Base-by-base conservation (phyloP, 768 basidiomycete species). In the Tremella mesenterica region DNA sequence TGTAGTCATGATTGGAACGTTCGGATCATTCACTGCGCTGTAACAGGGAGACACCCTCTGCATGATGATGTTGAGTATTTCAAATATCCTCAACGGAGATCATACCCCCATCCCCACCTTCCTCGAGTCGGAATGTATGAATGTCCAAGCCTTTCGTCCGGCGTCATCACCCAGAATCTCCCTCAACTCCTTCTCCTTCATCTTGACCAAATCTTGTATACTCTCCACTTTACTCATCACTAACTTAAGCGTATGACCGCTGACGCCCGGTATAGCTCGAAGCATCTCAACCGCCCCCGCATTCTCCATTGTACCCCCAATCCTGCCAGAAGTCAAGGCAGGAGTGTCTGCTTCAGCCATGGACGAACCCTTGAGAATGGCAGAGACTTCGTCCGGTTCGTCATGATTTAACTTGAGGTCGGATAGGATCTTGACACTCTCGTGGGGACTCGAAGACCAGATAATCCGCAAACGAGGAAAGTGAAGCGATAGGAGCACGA, bases 401-500 rank as follows among this genome's bases (percentile, higher is more conserved):
- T 81, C 74, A 43, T 81, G 80, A 61, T 85, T 83, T 28, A 75
- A 57, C 66, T 99, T 99, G 29, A 99, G 82, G 66, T 96, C 95
- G 44, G 81, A 81, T 77, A 97, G 92, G 52, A 97, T 90, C 53
- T 90, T 85, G 0, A 88, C 80, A 0, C 89, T 91, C 18, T 86
- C 85, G 65, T 90, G 88, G 0, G 95, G 88, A 0, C 92, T 96
- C 1, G 91, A 91, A 0, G 91, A 91, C 95, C 95, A 97, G 69
- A 99, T 87, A 66, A 96, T 86, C 39, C 89, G 83, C 2, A 99
- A 76, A 13, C 88, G 84, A 0, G 92, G 95, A 70, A 97, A 97
- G 6, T 86, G 79, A 25, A 97, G 80, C 0, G 85, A 84, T 5
- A 99, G 81, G 14, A 97, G 79, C 26, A 88, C 88, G 30, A 99